Evolutionary conservation across 1,139 yeast species (phyloP).

Genomic region (Geotrichum reessii): DNA sequence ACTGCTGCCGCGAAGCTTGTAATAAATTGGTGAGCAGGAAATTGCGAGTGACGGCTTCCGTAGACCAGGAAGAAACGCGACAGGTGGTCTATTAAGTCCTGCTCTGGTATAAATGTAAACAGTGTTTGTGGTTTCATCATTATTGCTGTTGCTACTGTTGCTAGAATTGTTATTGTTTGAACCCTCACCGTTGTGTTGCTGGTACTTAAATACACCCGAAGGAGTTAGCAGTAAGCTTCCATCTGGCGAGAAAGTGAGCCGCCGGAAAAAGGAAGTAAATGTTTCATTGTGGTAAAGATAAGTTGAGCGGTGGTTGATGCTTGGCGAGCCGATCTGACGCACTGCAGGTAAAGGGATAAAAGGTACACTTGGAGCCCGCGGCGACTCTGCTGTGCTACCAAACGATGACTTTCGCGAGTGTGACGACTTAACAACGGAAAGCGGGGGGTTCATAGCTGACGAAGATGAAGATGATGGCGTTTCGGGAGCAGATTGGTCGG

Average conservation of each 20-base stretch:
- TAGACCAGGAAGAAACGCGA: conserved; percentile 72
- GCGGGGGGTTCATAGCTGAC: conserved; percentile 28
- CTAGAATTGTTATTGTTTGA: conserved; percentile 19
- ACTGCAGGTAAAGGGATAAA: conserved; percentile 42
- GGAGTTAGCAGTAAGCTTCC: conserved; percentile 79
- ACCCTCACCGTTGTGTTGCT: conserved; percentile 15
- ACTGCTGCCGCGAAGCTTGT: conserved; percentile 37
- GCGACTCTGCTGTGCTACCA: conserved; percentile 21
- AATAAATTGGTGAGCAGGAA: conserved; percentile 65
- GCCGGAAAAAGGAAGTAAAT: conserved; percentile 79
- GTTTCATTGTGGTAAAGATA: conserved; percentile 76
- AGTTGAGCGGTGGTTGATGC: conserved; percentile 20
- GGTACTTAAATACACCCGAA: conserved; percentile 58
- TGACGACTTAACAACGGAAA: conserved; percentile 23
- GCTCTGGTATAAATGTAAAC: conserved; percentile 72
- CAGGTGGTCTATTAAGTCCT: conserved; percentile 62
- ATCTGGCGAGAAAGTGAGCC: conserved; percentile 83
- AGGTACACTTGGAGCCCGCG: conserved; percentile 27
- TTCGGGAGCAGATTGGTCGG: conserved; percentile 15
- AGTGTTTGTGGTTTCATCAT: conserved; percentile 50
- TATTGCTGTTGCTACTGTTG: conserved; percentile 16
- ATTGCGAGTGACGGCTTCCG: conserved; percentile 80
- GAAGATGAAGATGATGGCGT: conserved; percentile 19
- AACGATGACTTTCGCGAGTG: conserved; percentile 32
- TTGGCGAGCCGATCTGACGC: conserved; percentile 35